Evolutionary conservation across 2,329 filamentous ascomycete genomes (phyloP).

Genomic region (Ophiostoma himal-ulmi): DNA sequence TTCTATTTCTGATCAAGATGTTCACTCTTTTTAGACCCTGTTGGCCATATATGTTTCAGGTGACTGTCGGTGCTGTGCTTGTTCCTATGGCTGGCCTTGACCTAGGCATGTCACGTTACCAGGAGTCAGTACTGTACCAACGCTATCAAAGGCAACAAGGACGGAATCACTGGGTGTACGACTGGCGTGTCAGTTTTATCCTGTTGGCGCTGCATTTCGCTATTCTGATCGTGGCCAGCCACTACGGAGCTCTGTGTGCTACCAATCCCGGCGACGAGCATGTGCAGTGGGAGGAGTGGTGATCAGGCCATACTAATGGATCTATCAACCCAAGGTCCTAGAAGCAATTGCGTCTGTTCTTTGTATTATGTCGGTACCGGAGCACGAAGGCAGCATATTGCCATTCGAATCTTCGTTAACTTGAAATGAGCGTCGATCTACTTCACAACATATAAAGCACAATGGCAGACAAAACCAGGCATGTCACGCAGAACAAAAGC

Average conservation of each 20-base stretch:
- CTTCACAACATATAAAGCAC: neutral
- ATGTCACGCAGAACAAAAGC: neutral
- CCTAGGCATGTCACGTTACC: slow-evolving; percentile 38
- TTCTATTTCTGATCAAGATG: slow-evolving; percentile 64
- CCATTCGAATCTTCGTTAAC: neutral
- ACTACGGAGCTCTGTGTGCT: slow-evolving; percentile 16
- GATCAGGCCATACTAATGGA: neutral
- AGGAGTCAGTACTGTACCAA: neutral
- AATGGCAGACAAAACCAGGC: neutral
- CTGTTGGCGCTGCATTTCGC: slow-evolving; percentile 35
- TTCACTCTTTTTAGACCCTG: slow-evolving; percentile 61
- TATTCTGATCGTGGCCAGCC: slow-evolving; percentile 31
- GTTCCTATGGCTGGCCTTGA: slow-evolving; percentile 64
- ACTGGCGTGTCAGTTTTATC: slow-evolving; percentile 34
- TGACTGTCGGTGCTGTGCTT: slow-evolving; percentile 60
- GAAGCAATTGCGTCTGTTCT: neutral
- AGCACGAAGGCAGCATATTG: neutral
- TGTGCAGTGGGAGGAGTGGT: slow-evolving; percentile 26
- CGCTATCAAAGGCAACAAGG: neutral
- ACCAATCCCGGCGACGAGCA: slow-evolving; percentile 26
- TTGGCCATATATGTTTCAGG: slow-evolving; percentile 62
- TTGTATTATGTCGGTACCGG: no score
- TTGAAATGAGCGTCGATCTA: neutral
- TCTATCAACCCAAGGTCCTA: neutral
- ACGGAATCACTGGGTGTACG: slow-evolving; percentile 29